Evolutionary conservation across 345 rosid species (phyloP).

Genomic region (Lagerstroemia speciosa): DNA sequence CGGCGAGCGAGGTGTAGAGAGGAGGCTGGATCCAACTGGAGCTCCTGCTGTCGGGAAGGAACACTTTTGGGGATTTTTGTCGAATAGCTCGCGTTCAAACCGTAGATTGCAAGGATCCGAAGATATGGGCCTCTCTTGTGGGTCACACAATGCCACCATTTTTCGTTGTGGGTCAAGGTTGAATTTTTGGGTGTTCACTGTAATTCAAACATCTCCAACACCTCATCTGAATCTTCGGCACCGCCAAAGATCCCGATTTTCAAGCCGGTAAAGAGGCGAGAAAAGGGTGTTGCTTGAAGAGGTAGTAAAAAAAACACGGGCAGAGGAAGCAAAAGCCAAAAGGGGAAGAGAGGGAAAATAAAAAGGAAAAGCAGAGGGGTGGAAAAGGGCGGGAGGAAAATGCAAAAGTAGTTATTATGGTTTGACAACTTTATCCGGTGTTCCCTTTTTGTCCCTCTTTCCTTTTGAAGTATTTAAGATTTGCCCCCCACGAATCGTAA

Average conservation of each 20-base stretch:
- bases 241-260: background rate
- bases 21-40: conserved; percentile 25
- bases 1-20: conserved; percentile 11
- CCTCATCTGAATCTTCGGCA: background rate
- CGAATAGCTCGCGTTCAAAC: conserved; percentile 29
- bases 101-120: conserved; percentile 20
- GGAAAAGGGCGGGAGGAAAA: conserved; percentile 17
- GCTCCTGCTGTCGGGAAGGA: conserved; percentile 19
- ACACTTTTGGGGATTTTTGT: conserved; percentile 31
- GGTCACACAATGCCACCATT: conserved; percentile 7
- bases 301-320: background rate
- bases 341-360: conserved; percentile 12
- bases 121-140: conserved; percentile 35
- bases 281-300: background rate
- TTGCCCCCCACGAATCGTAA: background rate
- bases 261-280: background rate
- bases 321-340: background rate
- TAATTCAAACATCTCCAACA: background rate
- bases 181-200: background rate
- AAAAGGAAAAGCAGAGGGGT: background rate
- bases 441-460: conserved; percentile 20
- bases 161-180: conserved; percentile 8
- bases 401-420: conserved; percentile 22
- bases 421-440: conserved; percentile 19
- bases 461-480: background rate